A percentile compares a stretch with the other conserved stretches of the same genome.
Evolutionary conservation across 176 grass and related monocot species (phyloP).

Genomic region (Thalia dealbata): DNA sequence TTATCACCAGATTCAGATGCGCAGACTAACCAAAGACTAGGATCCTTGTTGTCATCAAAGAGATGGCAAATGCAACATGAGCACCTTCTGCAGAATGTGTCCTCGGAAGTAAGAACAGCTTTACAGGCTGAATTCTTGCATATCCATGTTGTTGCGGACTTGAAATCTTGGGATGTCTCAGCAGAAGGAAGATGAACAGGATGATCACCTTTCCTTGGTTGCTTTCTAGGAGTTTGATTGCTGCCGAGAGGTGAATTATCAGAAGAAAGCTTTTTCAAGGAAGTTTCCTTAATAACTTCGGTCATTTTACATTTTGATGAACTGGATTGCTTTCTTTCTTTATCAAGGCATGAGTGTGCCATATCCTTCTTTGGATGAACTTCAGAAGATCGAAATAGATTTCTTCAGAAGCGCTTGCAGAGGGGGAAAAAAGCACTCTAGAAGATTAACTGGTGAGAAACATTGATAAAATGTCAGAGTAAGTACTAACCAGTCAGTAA

Average conservation of each 20-base stretch:
- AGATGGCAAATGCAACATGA: conserved; percentile 94
- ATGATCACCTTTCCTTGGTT: conserved; percentile 24
- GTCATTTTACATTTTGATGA: conserved; percentile 56
- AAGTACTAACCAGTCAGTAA: no score
- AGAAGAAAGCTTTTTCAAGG: conserved; percentile 56
- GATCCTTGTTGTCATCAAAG: conserved; percentile 99
- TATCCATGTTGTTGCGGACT: conserved; percentile 50
- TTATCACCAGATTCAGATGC: conserved; percentile 65
- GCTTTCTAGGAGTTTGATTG: conserved; percentile 33
- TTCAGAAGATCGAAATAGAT: conserved; percentile 1
- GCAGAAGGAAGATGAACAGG: conserved; percentile 25
- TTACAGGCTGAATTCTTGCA: conserved; percentile 99
- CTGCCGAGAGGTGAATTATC: conserved; percentile 27
- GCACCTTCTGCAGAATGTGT: conserved; percentile 94
- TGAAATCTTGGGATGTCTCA: conserved; percentile 24
- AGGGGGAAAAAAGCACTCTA: not conserved
- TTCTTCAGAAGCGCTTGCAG: not conserved
- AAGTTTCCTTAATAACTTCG: conserved; percentile 38
- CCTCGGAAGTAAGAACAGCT: conserved; percentile 55
- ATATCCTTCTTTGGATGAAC: conserved; percentile 25
- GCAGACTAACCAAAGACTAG: conserved; percentile 94
- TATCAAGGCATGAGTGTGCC: conserved; percentile 36
- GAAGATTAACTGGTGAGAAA: not conserved
- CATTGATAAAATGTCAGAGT: no score
- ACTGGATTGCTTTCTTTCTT: conserved; percentile 26